phyloP scores from a whole-genome alignment of 1,284 basidiomycete species.

The Rhodotorula mucilaginosa region DNA sequence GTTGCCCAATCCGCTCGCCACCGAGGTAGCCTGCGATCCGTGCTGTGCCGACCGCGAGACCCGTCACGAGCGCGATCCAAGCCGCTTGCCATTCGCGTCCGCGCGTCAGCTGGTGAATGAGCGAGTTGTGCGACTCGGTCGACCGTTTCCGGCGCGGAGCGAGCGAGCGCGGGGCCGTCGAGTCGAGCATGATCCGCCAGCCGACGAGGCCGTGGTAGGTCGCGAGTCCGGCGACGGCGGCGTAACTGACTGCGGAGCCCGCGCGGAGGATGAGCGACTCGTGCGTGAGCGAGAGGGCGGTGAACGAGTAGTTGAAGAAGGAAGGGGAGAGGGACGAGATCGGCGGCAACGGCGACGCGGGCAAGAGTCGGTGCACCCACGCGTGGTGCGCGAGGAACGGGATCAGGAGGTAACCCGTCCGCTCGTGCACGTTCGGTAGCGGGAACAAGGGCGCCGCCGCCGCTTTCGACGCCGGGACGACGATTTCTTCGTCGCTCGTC shows the following conservation, averaged over 20 bases:
- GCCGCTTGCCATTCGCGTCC: constrained; percentile 33
- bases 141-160: constrained; percentile 6
- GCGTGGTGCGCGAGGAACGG: constrained; percentile 37
- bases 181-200: constrained; percentile 20
- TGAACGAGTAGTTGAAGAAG: constrained; percentile 42
- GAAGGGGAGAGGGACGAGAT: constrained; percentile 39
- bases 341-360: constrained; percentile 25
- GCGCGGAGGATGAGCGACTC: constrained; percentile 15
- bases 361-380: constrained; percentile 41
- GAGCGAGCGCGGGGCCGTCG: constrained; percentile 31
- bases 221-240: constrained; percentile 19
- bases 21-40: constrained; percentile 29
- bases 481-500: constrained; percentile 16
- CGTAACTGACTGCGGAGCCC: constrained; percentile 29
- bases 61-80: constrained; percentile 12
- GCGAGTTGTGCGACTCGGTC: background rate
- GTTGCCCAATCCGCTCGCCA: constrained; percentile 11
- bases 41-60: constrained; percentile 24
- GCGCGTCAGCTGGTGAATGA: background rate
- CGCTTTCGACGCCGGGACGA: constrained; percentile 12
- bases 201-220: constrained; percentile 42
- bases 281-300: constrained; percentile 35
- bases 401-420: constrained; percentile 41
- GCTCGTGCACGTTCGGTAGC: constrained; percentile 27
- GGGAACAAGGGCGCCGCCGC: background rate